A percentile compares a stretch with the other conserved stretches of the same genome.
These are phyloP conservation scores for Sonneratia alba DNA, from an alignment of 345 rosid species.

Conservation along the genomic window DNA sequence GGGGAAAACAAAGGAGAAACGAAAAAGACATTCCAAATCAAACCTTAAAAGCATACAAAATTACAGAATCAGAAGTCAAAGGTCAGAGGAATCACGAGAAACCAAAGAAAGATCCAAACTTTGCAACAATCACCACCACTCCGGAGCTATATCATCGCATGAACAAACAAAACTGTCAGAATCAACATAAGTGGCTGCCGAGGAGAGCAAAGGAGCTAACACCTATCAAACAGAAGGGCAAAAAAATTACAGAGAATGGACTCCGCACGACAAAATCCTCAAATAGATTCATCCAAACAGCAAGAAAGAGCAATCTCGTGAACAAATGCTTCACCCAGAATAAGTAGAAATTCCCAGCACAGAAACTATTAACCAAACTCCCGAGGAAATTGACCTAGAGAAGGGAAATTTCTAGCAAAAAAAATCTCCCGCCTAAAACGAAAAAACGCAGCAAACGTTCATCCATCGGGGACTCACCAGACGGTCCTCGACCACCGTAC, in stretches of 20 bases:
- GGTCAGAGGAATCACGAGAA: not conserved
- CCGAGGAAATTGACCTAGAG: not conserved
- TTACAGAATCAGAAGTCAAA: not conserved
- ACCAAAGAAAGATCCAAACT: not conserved
- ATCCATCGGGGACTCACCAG: conserved; percentile 26
- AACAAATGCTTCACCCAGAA: not conserved
- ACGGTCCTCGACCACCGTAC: conserved; percentile 1
- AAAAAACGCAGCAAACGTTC: conserved; percentile 12
- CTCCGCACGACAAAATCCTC: not conserved
- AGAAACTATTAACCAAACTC: not conserved
- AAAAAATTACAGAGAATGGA: not conserved
- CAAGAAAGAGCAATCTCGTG: not conserved
- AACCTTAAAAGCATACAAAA: not conserved
- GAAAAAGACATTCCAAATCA: not conserved
- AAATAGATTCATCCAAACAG: not conserved
- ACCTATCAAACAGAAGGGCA: not conserved
- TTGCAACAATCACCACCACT: not conserved
- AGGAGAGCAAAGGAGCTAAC: not conserved
- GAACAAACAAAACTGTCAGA: not conserved
- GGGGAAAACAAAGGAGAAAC: not conserved
- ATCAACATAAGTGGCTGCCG: not conserved
- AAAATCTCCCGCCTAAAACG: conserved; percentile 1
- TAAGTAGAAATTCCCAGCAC: too few species aligned
- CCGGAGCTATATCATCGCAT: not conserved
- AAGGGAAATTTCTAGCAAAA: not conserved